Evolutionary conservation across 2,329 filamentous ascomycete species (phyloP), one percentile per base, ranked within the genome.

Genomic region (Aspergillus felis): DNA sequence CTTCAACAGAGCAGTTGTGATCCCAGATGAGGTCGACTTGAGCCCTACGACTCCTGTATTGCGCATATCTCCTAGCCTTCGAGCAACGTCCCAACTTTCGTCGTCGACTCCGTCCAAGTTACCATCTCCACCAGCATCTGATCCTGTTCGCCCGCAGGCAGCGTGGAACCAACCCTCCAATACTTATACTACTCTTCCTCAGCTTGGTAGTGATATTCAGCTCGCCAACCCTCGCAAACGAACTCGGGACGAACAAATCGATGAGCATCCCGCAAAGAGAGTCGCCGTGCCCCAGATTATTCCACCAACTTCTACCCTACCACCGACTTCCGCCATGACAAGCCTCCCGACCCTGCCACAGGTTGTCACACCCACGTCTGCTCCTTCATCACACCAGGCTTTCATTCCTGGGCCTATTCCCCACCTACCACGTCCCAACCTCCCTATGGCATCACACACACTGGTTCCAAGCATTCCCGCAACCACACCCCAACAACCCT

Each of bases 381-480:
- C 68, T 54, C 71, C 76, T 29, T 61, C 70, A 17, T 24, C 44
- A 24, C 24, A 47, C 68, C 66, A 74, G 53, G 65, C 76, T 54
- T 58, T 72, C 47, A 70, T 61, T 25, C 35, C 63, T 4, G 61
- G 63, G 6, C 70, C 78, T 51, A 70, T 77, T 46, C 79, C 82
- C 41, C 83, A 89, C 46, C 79, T 92, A 14, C 86, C 89, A 17
- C 82, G 88, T 3, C 90, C 90, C 25, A 89, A 87, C 60, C 81
- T 92, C n/a, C 84, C 86, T 8, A 77, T 89, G 47, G 83, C 87
- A 54, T 85, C 85, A 2, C 78, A 68, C 55, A 51, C 57, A 68
- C 65, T 74, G 48, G 78, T 76, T 56, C 67, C 75, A 9, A 57
- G 69, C 20, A 64, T 76, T 42, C 70, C 75, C 8, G 73, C 76